Conservation (phyloP, 2,329 filamentous ascomycete genomes). For the Cytospora mali region DNA sequence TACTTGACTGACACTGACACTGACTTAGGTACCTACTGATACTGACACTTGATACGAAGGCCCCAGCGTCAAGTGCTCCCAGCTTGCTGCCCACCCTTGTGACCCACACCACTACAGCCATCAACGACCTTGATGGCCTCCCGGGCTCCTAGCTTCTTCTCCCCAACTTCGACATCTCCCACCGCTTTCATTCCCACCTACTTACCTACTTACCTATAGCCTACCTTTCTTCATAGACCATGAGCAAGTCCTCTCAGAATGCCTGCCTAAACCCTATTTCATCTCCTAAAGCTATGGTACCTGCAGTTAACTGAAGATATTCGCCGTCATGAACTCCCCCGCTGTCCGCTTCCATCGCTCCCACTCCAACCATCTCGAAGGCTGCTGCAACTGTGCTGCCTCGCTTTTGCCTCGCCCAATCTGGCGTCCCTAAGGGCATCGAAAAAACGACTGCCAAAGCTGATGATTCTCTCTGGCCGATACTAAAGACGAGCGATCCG, state of each 20-base stretch:
- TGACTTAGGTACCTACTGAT: too few relatives aligned
- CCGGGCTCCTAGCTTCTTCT: conserved; percentile 1
- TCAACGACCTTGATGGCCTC: conserved; percentile 13
- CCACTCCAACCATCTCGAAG: conserved; percentile 19
- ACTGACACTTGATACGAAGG: background rate
- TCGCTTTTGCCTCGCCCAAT: background rate
- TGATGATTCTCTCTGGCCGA: background rate
- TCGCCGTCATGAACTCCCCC: conserved; percentile 27
- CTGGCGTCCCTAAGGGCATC: conserved; percentile 9
- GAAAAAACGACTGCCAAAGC: background rate
- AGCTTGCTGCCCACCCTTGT: background rate
- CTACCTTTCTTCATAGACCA: background rate
- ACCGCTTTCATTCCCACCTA: conserved; percentile 1
- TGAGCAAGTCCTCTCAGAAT: background rate
- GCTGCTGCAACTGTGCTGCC: conserved; percentile 11
- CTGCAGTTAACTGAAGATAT: conserved; percentile 11
- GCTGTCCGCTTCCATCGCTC: conserved; percentile 19
- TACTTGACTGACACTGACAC: too few relatives aligned
- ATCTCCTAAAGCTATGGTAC: conserved; percentile 1
- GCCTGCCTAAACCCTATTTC: background rate
- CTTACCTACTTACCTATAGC: conserved; percentile 1
- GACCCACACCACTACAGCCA: background rate
- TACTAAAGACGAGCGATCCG: background rate
- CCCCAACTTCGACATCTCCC: background rate
- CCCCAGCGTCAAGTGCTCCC: background rate